Percentiles rank a stretch among this genome's conserved stretches.
These are phyloP conservation scores for Hanseniaspora uvarum DNA, from an alignment of 1,139 yeast genomes.

Conservation along the genomic window DNA sequence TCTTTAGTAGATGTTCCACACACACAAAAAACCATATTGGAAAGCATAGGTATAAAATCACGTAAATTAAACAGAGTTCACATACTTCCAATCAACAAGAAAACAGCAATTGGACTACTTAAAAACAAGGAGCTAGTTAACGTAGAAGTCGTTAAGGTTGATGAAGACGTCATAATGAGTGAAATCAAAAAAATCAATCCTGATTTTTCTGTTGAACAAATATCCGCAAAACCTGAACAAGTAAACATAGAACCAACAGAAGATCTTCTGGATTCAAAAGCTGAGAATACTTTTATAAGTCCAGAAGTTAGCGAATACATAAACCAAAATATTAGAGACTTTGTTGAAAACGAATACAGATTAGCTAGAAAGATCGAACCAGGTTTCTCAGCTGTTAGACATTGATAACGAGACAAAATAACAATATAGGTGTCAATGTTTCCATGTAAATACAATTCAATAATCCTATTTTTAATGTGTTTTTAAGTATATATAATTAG, in stretches of 20 bases:
- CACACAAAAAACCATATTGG: neutral
- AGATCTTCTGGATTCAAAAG: neutral
- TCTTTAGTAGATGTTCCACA: conserved; percentile 15
- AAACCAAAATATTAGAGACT: conserved; percentile 1
- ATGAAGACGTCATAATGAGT: neutral
- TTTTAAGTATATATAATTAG: neutral
- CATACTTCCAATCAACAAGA: conserved; percentile 10
- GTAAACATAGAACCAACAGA: conserved; percentile 1
- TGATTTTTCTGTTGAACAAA: neutral
- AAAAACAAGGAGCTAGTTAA: conserved; percentile 8
- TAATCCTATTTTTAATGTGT: neutral
- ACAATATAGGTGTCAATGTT: neutral
- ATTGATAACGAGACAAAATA: neutral
- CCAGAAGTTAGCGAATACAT: conserved; percentile 1
- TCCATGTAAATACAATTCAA: conserved; percentile 7
- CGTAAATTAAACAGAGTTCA: conserved; percentile 5
- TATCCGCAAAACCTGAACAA: neutral
- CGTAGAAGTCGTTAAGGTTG: conserved; percentile 13
- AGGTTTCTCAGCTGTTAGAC: conserved; percentile 12
- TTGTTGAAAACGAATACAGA: neutral
- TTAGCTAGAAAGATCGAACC: conserved; percentile 13
- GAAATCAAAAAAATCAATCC: neutral
- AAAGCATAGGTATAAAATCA: conserved; percentile 1
- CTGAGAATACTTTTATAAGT: neutral
- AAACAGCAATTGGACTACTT: conserved; percentile 8